These are phyloP conservation scores for Wickerhamomyces sp. DNA, from an alignment of 1,139 yeast genomes.

Conservation along the genomic window DNA sequence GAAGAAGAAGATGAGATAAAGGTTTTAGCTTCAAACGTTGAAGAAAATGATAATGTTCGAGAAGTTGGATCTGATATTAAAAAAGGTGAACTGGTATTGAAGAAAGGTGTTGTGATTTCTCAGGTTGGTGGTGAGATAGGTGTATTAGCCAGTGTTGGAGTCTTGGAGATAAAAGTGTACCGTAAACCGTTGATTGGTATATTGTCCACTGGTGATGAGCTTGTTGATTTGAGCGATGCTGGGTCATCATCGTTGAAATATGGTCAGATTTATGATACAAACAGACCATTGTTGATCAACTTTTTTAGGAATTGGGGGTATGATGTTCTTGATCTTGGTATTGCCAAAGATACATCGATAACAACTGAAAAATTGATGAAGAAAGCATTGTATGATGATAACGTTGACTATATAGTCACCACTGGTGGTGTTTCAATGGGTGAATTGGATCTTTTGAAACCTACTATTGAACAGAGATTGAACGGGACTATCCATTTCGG, in stretches of 20 bases:
- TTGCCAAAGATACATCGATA: slow-evolving; percentile 32
- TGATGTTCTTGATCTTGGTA: slow-evolving; percentile 37
- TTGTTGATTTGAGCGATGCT: slow-evolving; percentile 28
- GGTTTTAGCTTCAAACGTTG: slow-evolving; percentile 32
- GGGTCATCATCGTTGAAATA: slow-evolving; percentile 21
- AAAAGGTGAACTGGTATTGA: slow-evolving; percentile 31
- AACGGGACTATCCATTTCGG: slow-evolving; percentile 44
- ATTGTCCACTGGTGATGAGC: slow-evolving; percentile 46
- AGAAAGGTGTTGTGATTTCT: slow-evolving; percentile 32
- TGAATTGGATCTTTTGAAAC: slow-evolving; percentile 43
- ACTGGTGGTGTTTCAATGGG: slow-evolving; percentile 57
- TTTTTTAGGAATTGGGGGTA: slow-evolving; percentile 30
- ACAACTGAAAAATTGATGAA: slow-evolving; percentile 24
- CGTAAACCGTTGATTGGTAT: slow-evolving; percentile 39
- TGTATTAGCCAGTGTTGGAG: slow-evolving; percentile 39
- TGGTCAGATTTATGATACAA: slow-evolving; percentile 44
- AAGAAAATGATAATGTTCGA: slow-evolving; percentile 38
- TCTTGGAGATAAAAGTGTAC: slow-evolving; percentile 30
- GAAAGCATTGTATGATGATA: slow-evolving; percentile 23
- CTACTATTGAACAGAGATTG: slow-evolving; percentile 36
- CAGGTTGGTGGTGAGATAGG: slow-evolving; percentile 45
- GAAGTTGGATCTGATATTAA: slow-evolving; percentile 40
- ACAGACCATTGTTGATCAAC: slow-evolving; percentile 39
- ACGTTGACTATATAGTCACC: slow-evolving; percentile 39
- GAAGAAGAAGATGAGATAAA: slow-evolving; percentile 34